Percentiles rank a stretch among this genome's conserved stretches.
Evolutionary conservation across 148 eudicot species (phyloP).

Genomic region (Silene uniflora): DNA sequence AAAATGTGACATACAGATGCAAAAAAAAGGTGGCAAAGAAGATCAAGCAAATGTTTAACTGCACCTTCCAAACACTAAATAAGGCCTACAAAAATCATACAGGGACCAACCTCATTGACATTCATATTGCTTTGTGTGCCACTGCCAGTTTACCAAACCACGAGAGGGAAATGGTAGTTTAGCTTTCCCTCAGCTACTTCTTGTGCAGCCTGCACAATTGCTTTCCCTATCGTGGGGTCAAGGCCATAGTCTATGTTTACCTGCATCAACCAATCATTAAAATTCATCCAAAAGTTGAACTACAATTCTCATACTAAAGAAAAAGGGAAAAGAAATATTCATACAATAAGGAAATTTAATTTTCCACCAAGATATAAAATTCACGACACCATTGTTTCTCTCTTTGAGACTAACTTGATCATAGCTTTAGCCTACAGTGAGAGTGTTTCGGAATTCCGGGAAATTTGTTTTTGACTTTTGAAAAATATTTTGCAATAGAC

Average conservation of each 20-base stretch:
- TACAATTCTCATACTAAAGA: not conserved
- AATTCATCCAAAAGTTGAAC: slow-evolving; percentile 12
- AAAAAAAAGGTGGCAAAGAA: too few relatives aligned
- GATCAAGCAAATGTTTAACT: too few relatives aligned
- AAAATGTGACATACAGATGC: too few relatives aligned
- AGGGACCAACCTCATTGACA: slow-evolving; percentile 78
- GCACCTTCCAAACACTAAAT: too few relatives aligned
- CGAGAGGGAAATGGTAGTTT: slow-evolving; percentile 89
- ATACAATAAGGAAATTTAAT: not conserved
- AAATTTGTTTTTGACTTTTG: not conserved
- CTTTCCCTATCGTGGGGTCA: slow-evolving; percentile 84
- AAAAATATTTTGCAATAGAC: not conserved
- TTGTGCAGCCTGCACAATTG: slow-evolving; percentile 96
- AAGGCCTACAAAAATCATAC: slow-evolving; percentile 4
- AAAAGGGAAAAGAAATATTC: not conserved
- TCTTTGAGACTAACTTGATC: too few relatives aligned
- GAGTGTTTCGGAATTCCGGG: not conserved
- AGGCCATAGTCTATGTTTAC: slow-evolving; percentile 98
- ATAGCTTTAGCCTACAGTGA: too few relatives aligned
- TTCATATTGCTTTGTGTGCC: slow-evolving; percentile 99
- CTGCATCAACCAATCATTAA: slow-evolving; percentile 34
- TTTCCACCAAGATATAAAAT: not conserved
- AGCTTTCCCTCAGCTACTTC: slow-evolving; percentile 95
- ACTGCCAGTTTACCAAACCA: slow-evolving; percentile 98
- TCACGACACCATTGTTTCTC: not conserved